Conservation (phyloP, 495 filamentous ascomycete genomes). For the Cetradonia linearis region DNA sequence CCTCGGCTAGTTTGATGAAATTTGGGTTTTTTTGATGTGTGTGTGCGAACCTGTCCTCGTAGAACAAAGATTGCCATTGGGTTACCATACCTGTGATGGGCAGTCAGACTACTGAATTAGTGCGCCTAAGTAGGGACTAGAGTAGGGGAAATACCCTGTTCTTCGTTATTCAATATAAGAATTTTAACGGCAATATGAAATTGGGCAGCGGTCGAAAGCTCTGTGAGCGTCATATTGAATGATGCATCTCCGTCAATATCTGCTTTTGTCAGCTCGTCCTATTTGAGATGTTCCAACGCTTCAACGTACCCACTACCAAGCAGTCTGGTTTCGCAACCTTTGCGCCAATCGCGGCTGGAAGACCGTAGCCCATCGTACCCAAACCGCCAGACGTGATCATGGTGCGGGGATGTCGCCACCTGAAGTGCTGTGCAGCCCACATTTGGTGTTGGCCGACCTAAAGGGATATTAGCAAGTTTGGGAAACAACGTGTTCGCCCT, state of each 20-base stretch:
- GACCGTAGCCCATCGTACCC: constrained; percentile 91
- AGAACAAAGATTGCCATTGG: constrained; percentile 91
- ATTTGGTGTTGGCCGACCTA: constrained; percentile 73
- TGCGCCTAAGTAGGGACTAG: not conserved
- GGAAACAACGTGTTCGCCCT: not conserved
- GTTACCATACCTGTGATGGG: constrained; percentile 65
- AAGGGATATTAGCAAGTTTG: not conserved
- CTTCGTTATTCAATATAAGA: constrained; percentile 89
- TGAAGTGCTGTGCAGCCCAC: constrained; percentile 89
- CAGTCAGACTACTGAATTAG: constrained; percentile 27
- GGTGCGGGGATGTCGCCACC: constrained; percentile 75
- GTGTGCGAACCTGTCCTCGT: constrained; percentile 82
- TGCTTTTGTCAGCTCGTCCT: constrained; percentile 26
- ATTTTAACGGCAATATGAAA: constrained; percentile 92
- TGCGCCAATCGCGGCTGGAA: constrained; percentile 86
- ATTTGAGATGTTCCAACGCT: not conserved
- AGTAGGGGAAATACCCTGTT: constrained; percentile 43
- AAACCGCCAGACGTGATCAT: constrained; percentile 77
- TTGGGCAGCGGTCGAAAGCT: constrained; percentile 79
- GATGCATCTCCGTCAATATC: constrained; percentile 95
- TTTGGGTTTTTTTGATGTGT: constrained; percentile 58
- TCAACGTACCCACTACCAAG: constrained; percentile 44
- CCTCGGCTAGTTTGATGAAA: constrained; percentile 73
- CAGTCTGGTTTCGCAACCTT: constrained; percentile 85
- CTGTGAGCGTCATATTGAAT: constrained; percentile 93